These are phyloP conservation scores for Moringa oleifera DNA, from an alignment of 345 rosid species.

Conservation along the genomic window DNA sequence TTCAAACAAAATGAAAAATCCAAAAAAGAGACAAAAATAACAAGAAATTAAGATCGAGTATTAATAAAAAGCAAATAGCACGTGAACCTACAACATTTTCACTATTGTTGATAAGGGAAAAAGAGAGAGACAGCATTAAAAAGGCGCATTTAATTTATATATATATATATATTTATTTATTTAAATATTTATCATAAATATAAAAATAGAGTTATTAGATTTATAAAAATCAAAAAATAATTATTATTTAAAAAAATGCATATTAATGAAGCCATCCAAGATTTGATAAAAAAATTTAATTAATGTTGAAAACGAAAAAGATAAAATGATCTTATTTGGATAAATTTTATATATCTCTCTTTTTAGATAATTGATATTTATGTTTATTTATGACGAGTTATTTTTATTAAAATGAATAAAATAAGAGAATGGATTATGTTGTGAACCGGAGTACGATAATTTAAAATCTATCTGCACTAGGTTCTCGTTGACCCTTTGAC, in stretches of 20 bases:
- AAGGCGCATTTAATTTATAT: background rate
- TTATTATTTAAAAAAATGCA: too few species aligned
- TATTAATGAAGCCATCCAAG: conserved; percentile 1
- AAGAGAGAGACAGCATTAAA: background rate
- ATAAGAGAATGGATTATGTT: background rate
- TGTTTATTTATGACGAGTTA: too few species aligned
- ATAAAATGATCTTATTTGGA: too few species aligned
- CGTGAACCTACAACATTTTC: conserved; percentile 14
- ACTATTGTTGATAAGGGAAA: conserved; percentile 13
- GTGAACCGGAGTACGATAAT: background rate
- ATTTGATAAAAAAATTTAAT: background rate
- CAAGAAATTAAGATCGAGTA: conserved; percentile 5
- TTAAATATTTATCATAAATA: background rate
- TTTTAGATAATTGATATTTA: conserved; percentile 11
- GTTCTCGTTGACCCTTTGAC: background rate
- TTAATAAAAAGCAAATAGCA: too few species aligned
- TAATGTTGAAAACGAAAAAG: too few species aligned
- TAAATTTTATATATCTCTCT: background rate
- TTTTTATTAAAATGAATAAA: conserved; percentile 4
- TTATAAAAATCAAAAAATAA: too few species aligned
- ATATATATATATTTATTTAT: too few species aligned
- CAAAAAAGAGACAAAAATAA: background rate
- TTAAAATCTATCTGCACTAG: background rate
- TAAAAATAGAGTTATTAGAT: too few species aligned
- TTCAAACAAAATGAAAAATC: background rate